Conservation (phyloP, 1,284 basidiomycete genomes). For the Ustilago shanxiensis region DNA sequence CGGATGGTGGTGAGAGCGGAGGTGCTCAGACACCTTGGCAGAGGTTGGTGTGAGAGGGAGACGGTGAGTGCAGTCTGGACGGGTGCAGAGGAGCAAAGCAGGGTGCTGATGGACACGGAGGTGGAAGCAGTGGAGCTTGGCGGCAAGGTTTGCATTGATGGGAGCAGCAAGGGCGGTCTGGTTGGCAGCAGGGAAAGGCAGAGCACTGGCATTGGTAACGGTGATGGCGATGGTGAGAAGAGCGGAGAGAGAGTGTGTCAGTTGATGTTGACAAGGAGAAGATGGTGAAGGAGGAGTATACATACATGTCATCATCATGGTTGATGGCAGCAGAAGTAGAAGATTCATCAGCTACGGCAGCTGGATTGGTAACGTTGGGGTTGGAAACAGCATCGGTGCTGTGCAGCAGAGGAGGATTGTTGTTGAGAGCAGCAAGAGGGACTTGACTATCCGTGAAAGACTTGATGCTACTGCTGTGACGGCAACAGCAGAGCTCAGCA, state of each 20-base stretch:
- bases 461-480: neutral
- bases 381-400: constrained; percentile 3
- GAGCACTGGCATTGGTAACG: too few species aligned
- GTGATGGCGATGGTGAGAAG: neutral
- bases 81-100: neutral
- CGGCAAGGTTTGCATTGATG: neutral
- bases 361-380: neutral
- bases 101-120: neutral
- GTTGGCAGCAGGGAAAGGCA: constrained; percentile 2
- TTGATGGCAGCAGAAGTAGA: too few species aligned
- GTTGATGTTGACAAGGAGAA: neutral
- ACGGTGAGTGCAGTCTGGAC: neutral
- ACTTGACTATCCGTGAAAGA: neutral
- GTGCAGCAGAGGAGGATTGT: neutral
- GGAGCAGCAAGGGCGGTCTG: neutral
- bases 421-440: constrained; percentile 1
- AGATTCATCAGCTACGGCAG: constrained; percentile 1
- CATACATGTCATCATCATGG: constrained; percentile 1
- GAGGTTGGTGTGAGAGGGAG: neutral
- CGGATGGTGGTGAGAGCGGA: too few species aligned
- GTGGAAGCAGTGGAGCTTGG: neutral
- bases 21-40: neutral
- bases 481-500: neutral
- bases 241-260: neutral
- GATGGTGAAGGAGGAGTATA: neutral